These are phyloP conservation scores for Phylloporus sp. DNA, from an alignment of 1,284 basidiomycete species.

Conservation along the genomic window DNA sequence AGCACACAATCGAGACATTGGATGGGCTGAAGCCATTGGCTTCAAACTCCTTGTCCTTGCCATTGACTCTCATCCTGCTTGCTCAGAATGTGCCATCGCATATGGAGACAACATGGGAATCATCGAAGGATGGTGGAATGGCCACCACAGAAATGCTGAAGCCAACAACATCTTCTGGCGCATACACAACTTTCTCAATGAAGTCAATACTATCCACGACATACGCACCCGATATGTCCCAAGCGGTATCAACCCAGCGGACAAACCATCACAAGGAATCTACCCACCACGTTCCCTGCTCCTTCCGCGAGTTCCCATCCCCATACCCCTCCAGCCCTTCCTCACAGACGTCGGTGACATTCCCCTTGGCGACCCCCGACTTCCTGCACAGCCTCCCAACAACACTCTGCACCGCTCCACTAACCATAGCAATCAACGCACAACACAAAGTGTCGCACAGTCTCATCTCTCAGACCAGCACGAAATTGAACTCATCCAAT, in stretches of 20 bases:
- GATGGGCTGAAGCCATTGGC: constrained; percentile 3
- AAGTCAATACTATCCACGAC: background rate
- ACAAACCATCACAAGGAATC: background rate
- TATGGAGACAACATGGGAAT: constrained; percentile 50
- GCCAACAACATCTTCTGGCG: constrained; percentile 33
- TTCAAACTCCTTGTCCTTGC: constrained; percentile 40
- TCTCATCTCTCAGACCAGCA: no score
- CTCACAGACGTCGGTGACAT: background rate
- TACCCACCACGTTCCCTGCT: constrained; percentile 19
- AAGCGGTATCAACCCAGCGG: background rate
- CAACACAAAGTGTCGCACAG: no score
- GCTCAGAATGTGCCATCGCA: constrained; percentile 15
- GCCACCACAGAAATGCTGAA: constrained; percentile 41
- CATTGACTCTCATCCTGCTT: background rate
- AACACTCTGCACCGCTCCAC: background rate
- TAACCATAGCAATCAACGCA: no score
- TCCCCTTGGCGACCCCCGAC: background rate
- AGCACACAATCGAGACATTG: no score
- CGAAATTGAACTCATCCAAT: no score
- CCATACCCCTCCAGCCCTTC: background rate
- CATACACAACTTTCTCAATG: constrained; percentile 24
- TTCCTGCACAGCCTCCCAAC: background rate
- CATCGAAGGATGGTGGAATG: constrained; percentile 50
- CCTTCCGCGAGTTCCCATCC: constrained; percentile 27
- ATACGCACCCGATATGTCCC: background rate